Percentiles rank a stretch among this genome's conserved stretches.
Conservation (phyloP, 495 filamentous ascomycete genomes). For the Neurospora hispaniola region DNA sequence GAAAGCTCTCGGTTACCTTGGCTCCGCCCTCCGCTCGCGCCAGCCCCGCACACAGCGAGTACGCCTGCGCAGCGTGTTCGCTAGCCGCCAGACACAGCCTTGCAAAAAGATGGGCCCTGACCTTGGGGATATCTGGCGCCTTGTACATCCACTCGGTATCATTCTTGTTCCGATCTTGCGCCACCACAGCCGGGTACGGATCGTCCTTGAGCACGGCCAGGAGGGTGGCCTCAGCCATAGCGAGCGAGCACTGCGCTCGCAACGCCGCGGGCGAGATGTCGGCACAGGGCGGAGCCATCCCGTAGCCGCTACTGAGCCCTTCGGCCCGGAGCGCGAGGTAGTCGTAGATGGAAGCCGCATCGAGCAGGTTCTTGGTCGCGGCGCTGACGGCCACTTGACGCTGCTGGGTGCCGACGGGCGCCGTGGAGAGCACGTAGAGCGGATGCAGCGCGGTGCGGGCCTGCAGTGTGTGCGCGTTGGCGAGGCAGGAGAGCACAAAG, state of each 20-base stretch:
- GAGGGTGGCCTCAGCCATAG: constrained; percentile 79
- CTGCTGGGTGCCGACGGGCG: constrained; percentile 51
- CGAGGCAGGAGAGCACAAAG: constrained; percentile 68
- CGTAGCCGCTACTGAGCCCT: constrained; percentile 10
- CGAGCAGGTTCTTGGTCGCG: constrained; percentile 68
- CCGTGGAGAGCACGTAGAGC: constrained; percentile 40
- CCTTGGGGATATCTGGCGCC: constrained; percentile 73
- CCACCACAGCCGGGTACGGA: constrained; percentile 70
- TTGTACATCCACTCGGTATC: constrained; percentile 91
- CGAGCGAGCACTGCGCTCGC: constrained; percentile 60
- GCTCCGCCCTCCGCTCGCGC: constrained; percentile 16
- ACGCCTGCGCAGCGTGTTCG: constrained; percentile 55
- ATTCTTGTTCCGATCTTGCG: constrained; percentile 64
- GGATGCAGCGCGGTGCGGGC: constrained; percentile 48
- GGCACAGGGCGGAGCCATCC: constrained; percentile 24
- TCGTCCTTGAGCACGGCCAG: constrained; percentile 88
- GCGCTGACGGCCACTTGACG: constrained; percentile 58
- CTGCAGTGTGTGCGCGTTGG: constrained; percentile 57
- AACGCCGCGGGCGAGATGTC: constrained; percentile 59
- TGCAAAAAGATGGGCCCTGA: constrained; percentile 77
- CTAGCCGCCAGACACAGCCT: constrained; percentile 71
- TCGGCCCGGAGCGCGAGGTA: constrained; percentile 47
- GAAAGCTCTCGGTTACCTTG: constrained; percentile 51
- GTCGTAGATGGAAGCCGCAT: constrained; percentile 65
- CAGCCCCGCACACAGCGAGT: constrained; percentile 35